Evolutionary conservation across 176 grass and related monocot species (phyloP).

Genomic region (Elymus sibiricus): DNA sequence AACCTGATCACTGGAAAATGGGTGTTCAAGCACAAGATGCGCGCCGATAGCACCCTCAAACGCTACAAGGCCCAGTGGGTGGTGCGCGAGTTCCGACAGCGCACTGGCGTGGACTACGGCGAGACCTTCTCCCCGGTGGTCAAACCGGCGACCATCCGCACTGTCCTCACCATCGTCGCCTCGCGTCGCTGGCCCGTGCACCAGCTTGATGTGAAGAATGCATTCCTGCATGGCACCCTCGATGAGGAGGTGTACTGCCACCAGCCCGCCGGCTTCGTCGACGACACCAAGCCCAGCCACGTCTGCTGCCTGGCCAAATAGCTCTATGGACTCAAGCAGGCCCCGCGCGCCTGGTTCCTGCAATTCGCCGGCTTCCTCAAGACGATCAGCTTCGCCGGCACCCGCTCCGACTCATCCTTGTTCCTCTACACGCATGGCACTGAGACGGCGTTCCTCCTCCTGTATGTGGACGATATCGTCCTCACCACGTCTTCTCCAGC

Average conservation of each 20-base stretch:
- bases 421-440: no score
- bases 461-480: not conserved
- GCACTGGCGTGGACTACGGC: not conserved
- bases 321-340: no score
- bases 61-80: not conserved
- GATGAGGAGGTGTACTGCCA: not conserved
- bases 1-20: not conserved
- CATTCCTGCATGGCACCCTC: not conserved
- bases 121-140: not conserved
- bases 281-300: no score
- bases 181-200: not conserved
- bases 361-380: no score
- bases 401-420: no score
- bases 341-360: no score
- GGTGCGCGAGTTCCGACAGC: no score
- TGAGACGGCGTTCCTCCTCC: no score
- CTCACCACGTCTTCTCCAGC: not conserved
- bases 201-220: no score
- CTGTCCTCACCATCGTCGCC: not conserved
- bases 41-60: not conserved
- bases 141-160: not conserved
- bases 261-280: no score
- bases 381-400: no score
- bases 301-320: no score
- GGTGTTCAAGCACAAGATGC: not conserved